Conservation (phyloP, 2,329 filamentous ascomycete species). For the Neonectria sp. region DNA sequence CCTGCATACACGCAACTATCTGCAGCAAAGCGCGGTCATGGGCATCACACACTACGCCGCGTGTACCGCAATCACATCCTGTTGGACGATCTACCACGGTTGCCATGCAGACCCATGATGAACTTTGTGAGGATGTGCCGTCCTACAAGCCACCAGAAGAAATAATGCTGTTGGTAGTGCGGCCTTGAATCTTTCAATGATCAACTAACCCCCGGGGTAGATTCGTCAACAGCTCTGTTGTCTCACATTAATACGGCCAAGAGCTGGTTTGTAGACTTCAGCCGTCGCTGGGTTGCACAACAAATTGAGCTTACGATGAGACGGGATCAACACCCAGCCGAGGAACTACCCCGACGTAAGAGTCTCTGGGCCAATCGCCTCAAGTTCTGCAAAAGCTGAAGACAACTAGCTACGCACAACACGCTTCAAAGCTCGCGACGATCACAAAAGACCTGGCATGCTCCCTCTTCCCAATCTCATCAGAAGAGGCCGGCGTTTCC, state of each 20-base stretch:
- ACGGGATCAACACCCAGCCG: too few species aligned
- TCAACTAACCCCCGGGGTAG: background rate
- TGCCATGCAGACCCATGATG: background rate
- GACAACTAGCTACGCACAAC: too few species aligned
- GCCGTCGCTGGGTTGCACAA: too few species aligned
- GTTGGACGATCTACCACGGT: slow-evolving; percentile 11
- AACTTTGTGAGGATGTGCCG: background rate
- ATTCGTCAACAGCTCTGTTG: background rate
- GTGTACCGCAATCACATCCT: slow-evolving; percentile 21
- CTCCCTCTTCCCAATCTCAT: too few species aligned
- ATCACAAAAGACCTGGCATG: too few species aligned
- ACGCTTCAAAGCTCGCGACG: too few species aligned
- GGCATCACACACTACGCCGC: background rate
- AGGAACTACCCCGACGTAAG: too few species aligned
- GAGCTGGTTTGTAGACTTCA: background rate
- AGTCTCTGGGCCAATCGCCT: too few species aligned
- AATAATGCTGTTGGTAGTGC: background rate
- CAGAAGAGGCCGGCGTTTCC: too few species aligned
- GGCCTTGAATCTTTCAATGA: background rate
- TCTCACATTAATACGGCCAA: background rate
- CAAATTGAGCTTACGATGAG: too few species aligned
- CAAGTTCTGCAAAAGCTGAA: too few species aligned
- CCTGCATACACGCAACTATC: slow-evolving; percentile 1
- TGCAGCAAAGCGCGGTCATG: background rate
- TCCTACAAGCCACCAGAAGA: background rate